These are phyloP conservation scores for Miscanthus sacchariflorus DNA, from an alignment of 202 grass and related monocot species.

Conservation along the genomic window DNA sequence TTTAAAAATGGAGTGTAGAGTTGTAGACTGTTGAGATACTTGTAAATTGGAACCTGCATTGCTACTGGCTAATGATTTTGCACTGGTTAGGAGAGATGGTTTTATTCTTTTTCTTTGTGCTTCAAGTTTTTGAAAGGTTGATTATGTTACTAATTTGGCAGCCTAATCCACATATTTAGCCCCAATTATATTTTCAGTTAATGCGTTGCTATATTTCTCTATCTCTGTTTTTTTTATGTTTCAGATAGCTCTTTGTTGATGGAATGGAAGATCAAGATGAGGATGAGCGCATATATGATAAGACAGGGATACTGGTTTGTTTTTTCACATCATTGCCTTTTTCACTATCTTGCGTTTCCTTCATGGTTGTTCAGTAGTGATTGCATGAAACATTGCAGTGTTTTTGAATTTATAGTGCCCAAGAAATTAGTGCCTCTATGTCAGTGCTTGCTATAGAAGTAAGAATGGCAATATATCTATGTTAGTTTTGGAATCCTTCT, in stretches of 20 bases:
- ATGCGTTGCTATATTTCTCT: neutral
- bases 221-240: neutral
- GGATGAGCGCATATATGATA: too few relatives aligned
- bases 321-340: conserved; percentile 2
- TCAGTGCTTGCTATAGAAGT: too few relatives aligned
- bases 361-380: neutral
- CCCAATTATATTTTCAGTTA: neutral
- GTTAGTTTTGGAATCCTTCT: too few relatives aligned
- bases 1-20: neutral
- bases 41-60: neutral
- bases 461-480: too few relatives aligned
- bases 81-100: neutral
- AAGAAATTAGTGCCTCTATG: too few relatives aligned
- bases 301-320: neutral
- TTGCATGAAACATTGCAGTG: neutral
- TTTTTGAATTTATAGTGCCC: neutral
- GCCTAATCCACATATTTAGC: neutral
- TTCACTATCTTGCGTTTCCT: conserved; percentile 8
- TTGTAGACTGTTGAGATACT: neutral
- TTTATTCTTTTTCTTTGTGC: neutral
- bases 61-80: neutral
- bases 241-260: too few relatives aligned
- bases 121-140: neutral
- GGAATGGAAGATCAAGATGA: too few relatives aligned
- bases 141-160: neutral